Percentiles rank a stretch among this genome's conserved stretches.
These are phyloP conservation scores for Passalora sequoiae DNA, from an alignment of 2,329 filamentous ascomycete species.

Conservation along the genomic window DNA sequence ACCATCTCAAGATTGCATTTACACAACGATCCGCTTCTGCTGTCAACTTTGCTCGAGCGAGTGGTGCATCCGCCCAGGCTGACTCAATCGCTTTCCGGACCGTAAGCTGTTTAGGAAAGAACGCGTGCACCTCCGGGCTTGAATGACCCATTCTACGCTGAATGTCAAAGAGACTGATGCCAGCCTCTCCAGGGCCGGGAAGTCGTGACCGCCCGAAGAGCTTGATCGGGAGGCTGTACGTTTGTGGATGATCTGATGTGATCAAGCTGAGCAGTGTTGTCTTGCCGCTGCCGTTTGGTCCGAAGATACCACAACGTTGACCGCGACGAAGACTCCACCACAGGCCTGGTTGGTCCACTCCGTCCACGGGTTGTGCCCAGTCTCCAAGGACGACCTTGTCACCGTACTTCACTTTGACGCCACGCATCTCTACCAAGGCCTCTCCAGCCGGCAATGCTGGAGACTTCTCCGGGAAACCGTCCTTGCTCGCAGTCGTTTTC, in stretches of 20 bases:
- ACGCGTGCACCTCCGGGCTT: constrained; percentile 86
- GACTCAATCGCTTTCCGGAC: constrained; percentile 73
- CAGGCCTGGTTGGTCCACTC: constrained; percentile 53
- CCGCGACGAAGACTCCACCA: constrained; percentile 79
- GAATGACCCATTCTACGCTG: constrained; percentile 87
- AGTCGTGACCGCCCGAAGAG: constrained; percentile 79
- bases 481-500: constrained; percentile 22
- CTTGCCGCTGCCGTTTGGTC: constrained; percentile 90
- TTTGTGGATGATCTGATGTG: constrained; percentile 91
- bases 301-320: constrained; percentile 87
- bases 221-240: constrained; percentile 81
- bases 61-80: constrained; percentile 86
- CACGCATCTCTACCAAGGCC: constrained; percentile 77
- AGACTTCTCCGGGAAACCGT: constrained; percentile 26
- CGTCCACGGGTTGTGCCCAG: constrained; percentile 61
- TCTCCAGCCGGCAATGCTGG: constrained; percentile 49
- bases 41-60: constrained; percentile 62
- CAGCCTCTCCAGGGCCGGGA: constrained; percentile 64
- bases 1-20: constrained; percentile 68
- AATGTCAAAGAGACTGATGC: constrained; percentile 87
- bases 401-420: constrained; percentile 76
- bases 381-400: constrained; percentile 72
- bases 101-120: constrained; percentile 75
- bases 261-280: constrained; percentile 90
- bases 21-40: constrained; percentile 55